Evolutionary conservation across 2,329 filamentous ascomycete species (phyloP), one percentile per base, ranked within the genome.

Genomic region (Celoporthe dispersa): DNA sequence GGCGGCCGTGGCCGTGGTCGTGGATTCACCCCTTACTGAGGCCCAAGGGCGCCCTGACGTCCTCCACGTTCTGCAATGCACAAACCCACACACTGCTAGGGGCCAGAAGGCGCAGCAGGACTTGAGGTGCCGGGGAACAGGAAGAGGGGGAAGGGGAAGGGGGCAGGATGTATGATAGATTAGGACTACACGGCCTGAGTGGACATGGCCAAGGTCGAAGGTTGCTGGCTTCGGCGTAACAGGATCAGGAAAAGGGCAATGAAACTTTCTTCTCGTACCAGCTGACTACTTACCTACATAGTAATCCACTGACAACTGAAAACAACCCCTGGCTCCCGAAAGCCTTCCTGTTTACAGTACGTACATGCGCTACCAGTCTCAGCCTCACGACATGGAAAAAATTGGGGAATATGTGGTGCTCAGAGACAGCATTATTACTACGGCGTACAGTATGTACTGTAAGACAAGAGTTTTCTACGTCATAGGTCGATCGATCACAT

Each of bases 1-100:
- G 87, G 91, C 75, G 70, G 67, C 63, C 80, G 85, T 67, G 81
- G 83, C 70, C 82, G 83, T 28, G 87, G 86, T 68, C 86, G 90
- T 76, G 90, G 89, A 72, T 91, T 84, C 78, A 80, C 86, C 69
- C 90, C 90, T 70, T 92, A 92, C 80, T 92, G 86, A 79, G 70
- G 64, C 37, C 5, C 25, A 61, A 35, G 68, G 33, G 69, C 71
- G 39, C 67, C 68, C 65, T 59, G 25, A 28, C 12, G n/a, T 14
- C 22, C 25, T 55, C n/a, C 44, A 12, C 48, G 9, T n/a, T 53
- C 48, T 53, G n/a, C n/a, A 53, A 25, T 28, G 48, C 48, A 11
- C 39, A 41, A 12, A 39, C 37, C 14, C 39, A 39, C 8, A 39
- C 7, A 25, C 22, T 25, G 48, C 4, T 12, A 25, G 22, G 68